Conservation (phyloP, 2,329 filamentous ascomycete species). For the Metarhizium robertsii region DNA sequence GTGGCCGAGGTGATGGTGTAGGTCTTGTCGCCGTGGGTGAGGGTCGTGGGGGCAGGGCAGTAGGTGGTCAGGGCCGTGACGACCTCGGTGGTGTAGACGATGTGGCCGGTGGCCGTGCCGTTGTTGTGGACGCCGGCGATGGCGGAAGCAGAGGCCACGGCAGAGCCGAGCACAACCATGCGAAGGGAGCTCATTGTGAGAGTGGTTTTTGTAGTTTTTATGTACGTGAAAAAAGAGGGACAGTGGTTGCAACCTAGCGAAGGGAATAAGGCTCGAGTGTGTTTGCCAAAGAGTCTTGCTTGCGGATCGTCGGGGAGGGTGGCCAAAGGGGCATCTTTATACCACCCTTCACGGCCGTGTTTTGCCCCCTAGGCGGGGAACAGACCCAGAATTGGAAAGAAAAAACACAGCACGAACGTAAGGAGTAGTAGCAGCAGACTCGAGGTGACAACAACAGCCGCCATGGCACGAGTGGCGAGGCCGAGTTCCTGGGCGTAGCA, state of each 20-base stretch:
- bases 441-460: no score
- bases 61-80: constrained; percentile 54
- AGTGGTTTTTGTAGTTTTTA: no score
- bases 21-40: constrained; percentile 48
- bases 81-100: constrained; percentile 39
- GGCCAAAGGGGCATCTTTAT: not conserved
- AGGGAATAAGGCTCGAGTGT: not conserved
- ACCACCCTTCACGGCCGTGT: no score
- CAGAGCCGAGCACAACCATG: constrained; percentile 1
- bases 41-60: constrained; percentile 52
- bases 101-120: not conserved
- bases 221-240: not conserved
- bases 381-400: no score
- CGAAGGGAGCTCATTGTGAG: not conserved
- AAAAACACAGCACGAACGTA: no score
- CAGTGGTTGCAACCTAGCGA: not conserved
- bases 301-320: not conserved
- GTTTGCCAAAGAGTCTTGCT: not conserved
- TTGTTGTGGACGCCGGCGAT: not conserved
- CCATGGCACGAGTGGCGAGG: no score
- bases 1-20: constrained; percentile 55
- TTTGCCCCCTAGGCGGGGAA: no score
- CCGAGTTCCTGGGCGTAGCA: no score
- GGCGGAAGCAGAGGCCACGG: not conserved
- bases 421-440: no score